A percentile compares a stretch with the other conserved stretches of the same genome.
phyloP scores from a whole-genome alignment of 345 rosid genomes.

The Lenwebbia sp. region DNA sequence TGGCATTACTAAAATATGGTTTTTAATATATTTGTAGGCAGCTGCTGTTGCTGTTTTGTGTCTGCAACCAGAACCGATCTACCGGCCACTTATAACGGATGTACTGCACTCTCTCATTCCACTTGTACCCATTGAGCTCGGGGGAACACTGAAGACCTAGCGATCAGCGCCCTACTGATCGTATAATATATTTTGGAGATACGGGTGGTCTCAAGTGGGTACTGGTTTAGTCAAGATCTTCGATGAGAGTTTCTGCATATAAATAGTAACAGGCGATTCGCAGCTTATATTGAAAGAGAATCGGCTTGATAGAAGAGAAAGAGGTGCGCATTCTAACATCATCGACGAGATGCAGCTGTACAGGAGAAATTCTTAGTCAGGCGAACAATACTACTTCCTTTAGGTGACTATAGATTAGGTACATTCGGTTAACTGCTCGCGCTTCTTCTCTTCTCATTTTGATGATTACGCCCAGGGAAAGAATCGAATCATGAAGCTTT shows the following conservation, averaged over 20 bases:
- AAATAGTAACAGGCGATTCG: not conserved
- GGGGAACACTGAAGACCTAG: no score
- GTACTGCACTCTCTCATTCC: no score
- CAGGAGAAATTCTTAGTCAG: not conserved
- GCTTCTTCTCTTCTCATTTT: not conserved
- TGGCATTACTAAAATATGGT: not conserved
- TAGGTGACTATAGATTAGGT: not conserved
- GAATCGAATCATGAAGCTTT: not conserved
- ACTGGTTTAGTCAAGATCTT: no score
- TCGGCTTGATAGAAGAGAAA: not conserved
- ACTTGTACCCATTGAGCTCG: no score
- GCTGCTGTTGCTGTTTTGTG: slow-evolving; percentile 95
- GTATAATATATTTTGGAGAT: no score
- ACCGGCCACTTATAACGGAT: no score
- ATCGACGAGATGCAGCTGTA: not conserved
- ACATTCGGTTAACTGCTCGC: not conserved
- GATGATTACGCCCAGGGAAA: not conserved
- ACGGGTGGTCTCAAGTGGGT: no score
- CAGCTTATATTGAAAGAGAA: not conserved
- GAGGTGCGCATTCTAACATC: not conserved
- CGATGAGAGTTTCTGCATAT: not conserved
- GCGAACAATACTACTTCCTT: not conserved
- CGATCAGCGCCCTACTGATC: no score
- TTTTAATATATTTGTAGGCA: slow-evolving; percentile 32
- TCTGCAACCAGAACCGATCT: slow-evolving; percentile 91